Evolutionary conservation across 371 early-diverging fungal genomes (phyloP).

Genomic region (Haplosporangium sp.): DNA sequence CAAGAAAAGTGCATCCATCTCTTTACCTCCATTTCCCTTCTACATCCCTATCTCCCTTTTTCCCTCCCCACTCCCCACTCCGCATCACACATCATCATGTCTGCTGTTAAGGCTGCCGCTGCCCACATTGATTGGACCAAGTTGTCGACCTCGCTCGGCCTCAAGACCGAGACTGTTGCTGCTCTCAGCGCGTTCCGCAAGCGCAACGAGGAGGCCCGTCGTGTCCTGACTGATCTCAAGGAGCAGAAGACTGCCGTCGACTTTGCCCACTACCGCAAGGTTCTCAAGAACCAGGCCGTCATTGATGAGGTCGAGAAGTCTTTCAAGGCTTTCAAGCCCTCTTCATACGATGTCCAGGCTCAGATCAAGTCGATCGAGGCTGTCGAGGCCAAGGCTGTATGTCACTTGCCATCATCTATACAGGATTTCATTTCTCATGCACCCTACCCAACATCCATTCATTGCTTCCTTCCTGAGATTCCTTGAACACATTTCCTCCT

Average conservation of each 20-base stretch:
- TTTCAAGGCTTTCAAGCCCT: conserved; percentile 83
- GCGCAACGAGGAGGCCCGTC: conserved; percentile 92
- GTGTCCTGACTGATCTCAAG: conserved; percentile 81
- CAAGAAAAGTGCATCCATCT: too few species aligned
- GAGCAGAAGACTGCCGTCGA: conserved; percentile 87
- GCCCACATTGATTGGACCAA: conserved; percentile 89
- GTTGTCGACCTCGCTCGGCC: conserved; percentile 81
- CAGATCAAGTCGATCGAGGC: conserved; percentile 89
- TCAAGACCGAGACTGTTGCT: conserved; percentile 90
- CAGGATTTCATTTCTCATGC: neutral
- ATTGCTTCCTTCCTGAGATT: neutral
- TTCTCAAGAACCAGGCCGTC: conserved; percentile 90
- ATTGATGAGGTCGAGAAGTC: conserved; percentile 92
- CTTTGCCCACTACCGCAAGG: conserved; percentile 87
- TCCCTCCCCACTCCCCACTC: neutral
- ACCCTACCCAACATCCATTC: neutral
- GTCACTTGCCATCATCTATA: conserved; percentile 28
- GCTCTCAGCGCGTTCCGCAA: conserved; percentile 93
- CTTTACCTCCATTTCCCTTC: neutral
- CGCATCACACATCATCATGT: conserved; percentile 51
- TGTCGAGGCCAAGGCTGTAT: conserved; percentile 92
- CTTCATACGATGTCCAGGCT: conserved; percentile 84
- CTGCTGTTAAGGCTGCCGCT: conserved; percentile 69
- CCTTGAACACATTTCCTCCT: too few species aligned
- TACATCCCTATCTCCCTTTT: neutral